Base-by-base conservation (phyloP, 139 green algal genomes). In the Tetradesmus obliquus region DNA sequence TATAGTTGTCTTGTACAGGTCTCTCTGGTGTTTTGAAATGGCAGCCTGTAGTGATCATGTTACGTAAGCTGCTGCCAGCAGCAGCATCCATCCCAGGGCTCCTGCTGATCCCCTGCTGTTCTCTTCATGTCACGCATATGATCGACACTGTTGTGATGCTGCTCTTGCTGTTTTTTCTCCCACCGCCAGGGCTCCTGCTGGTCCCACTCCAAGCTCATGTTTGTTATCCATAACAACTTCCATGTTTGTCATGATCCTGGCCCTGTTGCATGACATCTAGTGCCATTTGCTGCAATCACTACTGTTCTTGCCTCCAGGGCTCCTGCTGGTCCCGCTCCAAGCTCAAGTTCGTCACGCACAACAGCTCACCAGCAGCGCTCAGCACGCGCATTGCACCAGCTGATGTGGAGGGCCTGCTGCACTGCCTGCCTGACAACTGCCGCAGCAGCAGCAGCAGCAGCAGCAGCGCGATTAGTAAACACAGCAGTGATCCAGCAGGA, bases 321-420 rank as follows among this genome's bases (percentile, higher is more conserved):
- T 93, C 95, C 20, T 93, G 79, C 45, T 98, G 96, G 96, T 92
- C 93, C 82, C 93, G 96, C 32, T 72, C 74, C 32, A 82, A 86
- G 60, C 92, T 95, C 60, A 87, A 88, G 24, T 97, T 96, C 91
- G 53, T 91, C 60, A 94, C 89, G 5, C 94, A 97, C 83, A 17
- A 94, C 66, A 12, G 54, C 3, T 8, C 45, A 62, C 86, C 86
- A 22, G 32, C 69, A 1, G 17, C 45, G 22, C 66, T 90, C 66
- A 90, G 1, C 7, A 15, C 86, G 20, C 3, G 3, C 15, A 51
- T 55, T 79, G 51, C 22, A 57, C 83, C 55, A 32, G n/a, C 55
- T 17, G 83, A 88, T 13, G 58, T 88, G 17, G 22, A 79, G 22
- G n/a, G 57, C n/a, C 32, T 80, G 8, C 24, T 5, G 24, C 32